phyloP scores from a whole-genome alignment of 2,329 filamentous ascomycete species.

The Scedosporium apiospermum region DNA sequence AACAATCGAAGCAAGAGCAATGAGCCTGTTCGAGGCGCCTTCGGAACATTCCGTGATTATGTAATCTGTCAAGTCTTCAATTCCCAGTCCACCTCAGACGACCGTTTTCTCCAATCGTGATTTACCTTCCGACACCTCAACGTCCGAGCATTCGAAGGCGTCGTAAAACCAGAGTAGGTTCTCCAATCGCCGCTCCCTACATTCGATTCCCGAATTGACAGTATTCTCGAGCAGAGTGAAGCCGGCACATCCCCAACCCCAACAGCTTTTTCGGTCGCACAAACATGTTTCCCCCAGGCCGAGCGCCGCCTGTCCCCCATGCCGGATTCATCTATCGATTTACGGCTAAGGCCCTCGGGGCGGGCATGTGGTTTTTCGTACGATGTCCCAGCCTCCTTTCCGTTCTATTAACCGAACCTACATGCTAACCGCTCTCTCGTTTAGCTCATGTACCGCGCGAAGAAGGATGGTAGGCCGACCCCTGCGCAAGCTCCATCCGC shows the following conservation, averaged over 20 bases:
- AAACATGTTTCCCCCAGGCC: slow-evolving; percentile 8
- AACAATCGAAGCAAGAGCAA: no score
- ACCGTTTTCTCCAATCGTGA: no score
- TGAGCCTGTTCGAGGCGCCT: no score
- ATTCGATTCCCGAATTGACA: not conserved
- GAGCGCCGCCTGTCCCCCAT: slow-evolving; percentile 33
- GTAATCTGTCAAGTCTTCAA: no score
- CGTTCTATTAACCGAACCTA: not conserved
- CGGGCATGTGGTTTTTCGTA: slow-evolving; percentile 99
- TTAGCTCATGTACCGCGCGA: slow-evolving; percentile 90
- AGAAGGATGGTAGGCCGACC: slow-evolving; percentile 67
- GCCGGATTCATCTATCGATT: slow-evolving; percentile 65
- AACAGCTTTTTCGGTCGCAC: not conserved
- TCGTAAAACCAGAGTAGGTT: no score
- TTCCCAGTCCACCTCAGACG: no score
- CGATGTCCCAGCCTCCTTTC: slow-evolving; percentile 22
- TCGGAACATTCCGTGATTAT: no score
- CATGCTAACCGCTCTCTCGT: not conserved
- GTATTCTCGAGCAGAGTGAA: not conserved
- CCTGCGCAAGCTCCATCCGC: not conserved
- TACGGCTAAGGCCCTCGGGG: slow-evolving; percentile 76
- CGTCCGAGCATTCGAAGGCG: no score
- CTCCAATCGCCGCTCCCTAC: not conserved
- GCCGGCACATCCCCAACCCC: not conserved
- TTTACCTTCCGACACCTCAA: no score